Percentiles rank a stretch among this genome's conserved stretches.
Conservation (phyloP, 805 yeast genomes). For the Candida verbasci region DNA sequence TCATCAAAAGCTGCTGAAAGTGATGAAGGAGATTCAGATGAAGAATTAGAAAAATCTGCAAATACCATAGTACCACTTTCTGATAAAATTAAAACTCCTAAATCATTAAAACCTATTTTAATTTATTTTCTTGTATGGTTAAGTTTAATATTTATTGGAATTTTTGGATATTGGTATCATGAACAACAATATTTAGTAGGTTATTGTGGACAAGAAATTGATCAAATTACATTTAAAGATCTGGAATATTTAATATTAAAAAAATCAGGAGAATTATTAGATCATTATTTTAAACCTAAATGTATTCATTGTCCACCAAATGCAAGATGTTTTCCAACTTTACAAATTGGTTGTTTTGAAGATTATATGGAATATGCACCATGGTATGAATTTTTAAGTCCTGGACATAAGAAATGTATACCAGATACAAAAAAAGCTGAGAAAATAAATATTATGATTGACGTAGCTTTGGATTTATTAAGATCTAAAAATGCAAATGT, state of each 20-base stretch:
- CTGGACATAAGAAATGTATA: slow-evolving; percentile 50
- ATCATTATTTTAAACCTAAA: slow-evolving; percentile 44
- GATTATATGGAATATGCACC: slow-evolving; percentile 54
- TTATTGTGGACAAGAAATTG: slow-evolving; percentile 65
- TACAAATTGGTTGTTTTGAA: slow-evolving; percentile 64
- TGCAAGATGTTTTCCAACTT: slow-evolving; percentile 63
- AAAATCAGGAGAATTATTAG: slow-evolving; percentile 42
- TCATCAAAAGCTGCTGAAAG: neutral
- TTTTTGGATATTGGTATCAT: slow-evolving; percentile 56
- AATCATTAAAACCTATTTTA: neutral
- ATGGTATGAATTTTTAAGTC: slow-evolving; percentile 58
- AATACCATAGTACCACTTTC: slow-evolving; percentile 14
- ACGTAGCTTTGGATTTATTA: slow-evolving; percentile 61
- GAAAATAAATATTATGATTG: slow-evolving; percentile 59
- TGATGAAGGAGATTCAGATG: neutral
- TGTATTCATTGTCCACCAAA: slow-evolving; percentile 81
- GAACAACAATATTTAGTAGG: slow-evolving; percentile 63
- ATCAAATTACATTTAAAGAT: slow-evolving; percentile 37
- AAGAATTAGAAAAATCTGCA: slow-evolving; percentile 6
- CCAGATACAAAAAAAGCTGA: slow-evolving; percentile 72
- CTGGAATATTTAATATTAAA: slow-evolving; percentile 25
- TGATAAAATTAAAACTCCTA: too few relatives aligned
- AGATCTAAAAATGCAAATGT: slow-evolving; percentile 63
- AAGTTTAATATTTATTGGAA: slow-evolving; percentile 30
- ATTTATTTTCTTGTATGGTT: slow-evolving; percentile 24